Evolutionary conservation across 208 protist genomes (phyloP), one percentile per base, ranked within the genome.

Genomic region (Crithidia bombi): DNA sequence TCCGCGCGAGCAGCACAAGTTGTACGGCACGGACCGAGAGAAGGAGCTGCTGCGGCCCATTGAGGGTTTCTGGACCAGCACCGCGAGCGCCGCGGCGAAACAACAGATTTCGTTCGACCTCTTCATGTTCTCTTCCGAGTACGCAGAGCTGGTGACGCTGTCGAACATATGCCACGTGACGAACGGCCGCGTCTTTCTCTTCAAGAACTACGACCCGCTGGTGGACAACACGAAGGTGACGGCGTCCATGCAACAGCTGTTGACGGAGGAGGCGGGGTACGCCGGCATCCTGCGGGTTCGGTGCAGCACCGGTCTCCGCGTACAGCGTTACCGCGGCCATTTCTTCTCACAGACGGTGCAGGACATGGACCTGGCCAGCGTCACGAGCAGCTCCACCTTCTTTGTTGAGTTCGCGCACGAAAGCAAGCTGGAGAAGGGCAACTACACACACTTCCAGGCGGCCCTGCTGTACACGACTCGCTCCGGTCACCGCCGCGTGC

Each of bases 391-490:
- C 71, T 96, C 88, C 30, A 90, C 91, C n/a, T 96, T 95, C 65
- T 90, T 84, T 63, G 93, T 96, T 11, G 91, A 98, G 67, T 87
- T 98, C 58, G 83, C 90, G n/a, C 91, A 98, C 69, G 94, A 97
- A 65, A 83, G 81, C 36, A 86, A 70, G 41, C 64, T 96, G 55
- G 81, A 87, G 43, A 91, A 79, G 64, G 83, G 83, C 25, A 69
- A 62, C 33, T 87, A 90, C 67, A 84, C 80, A 0, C 93, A 92
- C 73, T 90, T 98, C 72, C 97, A 98, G 83, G 72, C 69, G 11
- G 95, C 95, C 26, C 72, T 98, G 38, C 87, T 98, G 21, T 98
- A 98, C 81, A 98, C 97, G 17, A 95, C 93, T 11, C 77, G 83
- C 65, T 78, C 56, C 14, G 97, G 97, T 25, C 70, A 89, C 32